Evolutionary conservation across 1,284 basidiomycete genomes (phyloP).

Genomic region (Peniophora sp.): DNA sequence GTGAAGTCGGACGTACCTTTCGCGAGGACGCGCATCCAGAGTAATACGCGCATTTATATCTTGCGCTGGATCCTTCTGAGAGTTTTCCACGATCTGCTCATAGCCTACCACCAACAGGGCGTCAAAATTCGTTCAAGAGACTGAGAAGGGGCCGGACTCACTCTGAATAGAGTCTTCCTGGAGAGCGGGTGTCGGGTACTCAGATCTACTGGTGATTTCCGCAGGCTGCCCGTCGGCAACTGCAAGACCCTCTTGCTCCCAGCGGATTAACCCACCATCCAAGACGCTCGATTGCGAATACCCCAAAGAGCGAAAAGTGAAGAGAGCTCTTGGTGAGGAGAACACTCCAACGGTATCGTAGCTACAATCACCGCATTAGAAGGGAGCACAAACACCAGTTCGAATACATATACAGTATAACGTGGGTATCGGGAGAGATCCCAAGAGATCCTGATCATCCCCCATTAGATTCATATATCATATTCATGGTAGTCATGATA

Average conservation of each 20-base stretch:
- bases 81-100: conserved; percentile 75
- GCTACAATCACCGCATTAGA: conserved; percentile 26
- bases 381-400: not conserved
- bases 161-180: conserved; percentile 50
- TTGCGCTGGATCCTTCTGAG: conserved; percentile 36
- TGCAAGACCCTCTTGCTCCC: conserved; percentile 66
- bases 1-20: conserved; percentile 42
- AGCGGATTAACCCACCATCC: conserved; percentile 84
- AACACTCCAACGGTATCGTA: conserved; percentile 88
- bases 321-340: conserved; percentile 84
- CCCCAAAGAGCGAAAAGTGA: conserved; percentile 87
- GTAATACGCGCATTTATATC: conserved; percentile 58
- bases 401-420: conserved; percentile 56
- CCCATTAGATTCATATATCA: not conserved
- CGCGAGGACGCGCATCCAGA: conserved; percentile 79
- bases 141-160: conserved; percentile 30
- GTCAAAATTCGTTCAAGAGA: conserved; percentile 12
- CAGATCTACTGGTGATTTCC: conserved; percentile 15
- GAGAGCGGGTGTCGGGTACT: conserved; percentile 50
- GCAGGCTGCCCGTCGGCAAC: conserved; percentile 43
- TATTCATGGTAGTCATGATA: conserved; percentile 3
- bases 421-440: conserved; percentile 69
- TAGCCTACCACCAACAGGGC: conserved; percentile 51
- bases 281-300: conserved; percentile 81
- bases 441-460: conserved; percentile 55